Percentiles rank a stretch among this genome's conserved stretches.
Conservation (phyloP, 305 asterid genomes). For the Fraxinus sp. region DNA sequence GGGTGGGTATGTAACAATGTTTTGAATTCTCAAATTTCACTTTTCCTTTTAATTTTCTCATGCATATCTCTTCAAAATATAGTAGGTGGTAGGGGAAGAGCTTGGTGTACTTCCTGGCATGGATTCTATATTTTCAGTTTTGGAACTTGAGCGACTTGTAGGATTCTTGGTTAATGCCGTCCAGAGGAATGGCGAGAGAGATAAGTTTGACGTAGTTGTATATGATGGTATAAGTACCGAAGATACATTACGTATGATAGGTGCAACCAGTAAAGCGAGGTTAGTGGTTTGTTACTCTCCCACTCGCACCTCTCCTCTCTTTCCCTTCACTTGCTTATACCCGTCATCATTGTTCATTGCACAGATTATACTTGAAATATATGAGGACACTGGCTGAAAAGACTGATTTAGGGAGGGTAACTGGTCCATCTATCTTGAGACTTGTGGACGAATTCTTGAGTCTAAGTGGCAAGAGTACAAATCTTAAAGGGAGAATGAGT, state of each 20-base stretch:
- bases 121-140: conserved; percentile 81
- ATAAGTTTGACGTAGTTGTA: conserved; percentile 61
- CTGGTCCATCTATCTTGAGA: conserved; percentile 82
- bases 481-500: conserved; percentile 64
- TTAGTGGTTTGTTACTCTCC: conserved; percentile 22
- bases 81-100: conserved; percentile 91
- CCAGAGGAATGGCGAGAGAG: conserved; percentile 35
- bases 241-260: conserved; percentile 82
- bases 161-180: conserved; percentile 45
- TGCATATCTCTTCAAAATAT: conserved; percentile 28
- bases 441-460: conserved; percentile 72
- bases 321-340: conserved; percentile 21
- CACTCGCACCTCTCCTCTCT: background rate
- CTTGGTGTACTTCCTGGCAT: conserved; percentile 97
- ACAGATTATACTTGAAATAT: conserved; percentile 81
- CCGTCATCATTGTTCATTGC: background rate
- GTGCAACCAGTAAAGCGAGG: conserved; percentile 84
- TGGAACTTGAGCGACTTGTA: conserved; percentile 66
- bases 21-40: background rate
- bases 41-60: conserved; percentile 10
- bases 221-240: conserved; percentile 85
- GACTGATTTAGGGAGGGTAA: conserved; percentile 91
- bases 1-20: conserved; percentile 72
- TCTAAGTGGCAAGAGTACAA: conserved; percentile 43
- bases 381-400: conserved; percentile 74